A percentile compares a stretch with the other conserved stretches of the same genome.
Conservation (phyloP, 805 yeast genomes). For the Wickerhamomyces silvicola region DNA sequence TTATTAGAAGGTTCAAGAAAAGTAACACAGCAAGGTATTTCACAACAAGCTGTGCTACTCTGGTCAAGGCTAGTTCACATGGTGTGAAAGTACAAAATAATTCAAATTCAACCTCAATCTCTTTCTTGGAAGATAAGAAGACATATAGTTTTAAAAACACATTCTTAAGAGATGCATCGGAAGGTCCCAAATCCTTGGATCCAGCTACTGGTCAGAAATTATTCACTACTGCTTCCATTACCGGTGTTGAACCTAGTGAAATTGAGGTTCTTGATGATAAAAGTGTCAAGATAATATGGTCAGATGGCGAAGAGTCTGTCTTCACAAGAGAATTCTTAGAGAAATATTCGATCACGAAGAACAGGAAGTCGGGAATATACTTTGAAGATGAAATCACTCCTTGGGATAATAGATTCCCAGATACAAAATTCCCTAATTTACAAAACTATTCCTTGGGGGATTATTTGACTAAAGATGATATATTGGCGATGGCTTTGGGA, state of each 20-base stretch:
- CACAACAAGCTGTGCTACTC: too few relatives aligned
- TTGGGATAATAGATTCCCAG: conserved; percentile 32
- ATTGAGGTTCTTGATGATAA: conserved; percentile 28
- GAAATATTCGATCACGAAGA: conserved; percentile 32
- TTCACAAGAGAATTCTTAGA: conserved; percentile 44
- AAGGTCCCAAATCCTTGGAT: conserved; percentile 43
- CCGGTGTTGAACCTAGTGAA: conserved; percentile 26
- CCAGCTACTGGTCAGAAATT: conserved; percentile 51
- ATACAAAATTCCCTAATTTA: conserved; percentile 13
- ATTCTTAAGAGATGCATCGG: conserved; percentile 64
- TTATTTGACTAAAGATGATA: conserved; percentile 9
- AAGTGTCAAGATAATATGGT: conserved; percentile 39
- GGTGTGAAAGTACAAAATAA: neutral
- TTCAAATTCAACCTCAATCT: neutral
- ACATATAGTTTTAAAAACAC: conserved; percentile 31
- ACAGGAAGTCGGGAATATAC: conserved; percentile 25
- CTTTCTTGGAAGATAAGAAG: conserved; percentile 4
- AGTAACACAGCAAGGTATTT: too few relatives aligned
- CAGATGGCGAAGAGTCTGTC: conserved; percentile 35
- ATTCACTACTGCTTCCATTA: conserved; percentile 52
- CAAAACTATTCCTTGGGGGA: conserved; percentile 5
- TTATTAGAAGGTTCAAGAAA: too few relatives aligned
- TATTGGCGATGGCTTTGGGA: conserved; percentile 32
- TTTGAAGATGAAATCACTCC: conserved; percentile 35
- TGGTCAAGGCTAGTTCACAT: too few relatives aligned